Conservation (phyloP, 2,329 filamentous ascomycete species). For the Penicillium expansum region DNA sequence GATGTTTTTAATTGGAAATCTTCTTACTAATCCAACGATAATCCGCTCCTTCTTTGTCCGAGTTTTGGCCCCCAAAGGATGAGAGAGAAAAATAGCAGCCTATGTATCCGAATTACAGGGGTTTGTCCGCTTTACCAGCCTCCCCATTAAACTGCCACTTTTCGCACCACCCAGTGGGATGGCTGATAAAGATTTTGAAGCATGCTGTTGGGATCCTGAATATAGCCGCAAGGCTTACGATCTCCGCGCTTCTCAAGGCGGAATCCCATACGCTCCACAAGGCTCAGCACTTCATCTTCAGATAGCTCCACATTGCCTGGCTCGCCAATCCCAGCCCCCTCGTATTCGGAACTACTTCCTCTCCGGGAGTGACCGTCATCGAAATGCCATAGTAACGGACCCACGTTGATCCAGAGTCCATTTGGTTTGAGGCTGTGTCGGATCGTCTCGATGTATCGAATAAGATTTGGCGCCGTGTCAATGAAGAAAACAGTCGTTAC, state of each 20-base stretch:
- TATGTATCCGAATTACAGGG: neutral
- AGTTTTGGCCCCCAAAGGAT: conserved; percentile 4
- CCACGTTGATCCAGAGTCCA: conserved; percentile 84
- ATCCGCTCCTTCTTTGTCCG: neutral
- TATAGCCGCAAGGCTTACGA: conserved; percentile 66
- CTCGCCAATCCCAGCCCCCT: conserved; percentile 68
- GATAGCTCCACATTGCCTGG: conserved; percentile 87
- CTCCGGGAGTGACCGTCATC: conserved; percentile 56
- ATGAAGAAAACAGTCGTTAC: conserved; percentile 94
- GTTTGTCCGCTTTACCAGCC: neutral
- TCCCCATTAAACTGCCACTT: conserved; percentile 39
- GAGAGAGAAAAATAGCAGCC: neutral
- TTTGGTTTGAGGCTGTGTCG: conserved; percentile 70
- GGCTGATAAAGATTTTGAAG: conserved; percentile 77
- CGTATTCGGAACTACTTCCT: conserved; percentile 23
- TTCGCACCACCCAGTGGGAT: conserved; percentile 82
- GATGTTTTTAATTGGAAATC: too few species aligned
- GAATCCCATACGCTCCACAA: conserved; percentile 77
- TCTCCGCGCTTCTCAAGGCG: conserved; percentile 63
- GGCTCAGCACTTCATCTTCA: conserved; percentile 77
- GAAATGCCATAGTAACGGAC: conserved; percentile 93
- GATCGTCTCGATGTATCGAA: conserved; percentile 85
- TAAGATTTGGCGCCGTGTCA: conserved; percentile 90
- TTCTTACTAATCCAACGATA: neutral
- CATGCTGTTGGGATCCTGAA: conserved; percentile 82